Evolutionary conservation across 2,329 filamentous ascomycete species (phyloP).

Genomic region (Monilinia aucupariae): DNA sequence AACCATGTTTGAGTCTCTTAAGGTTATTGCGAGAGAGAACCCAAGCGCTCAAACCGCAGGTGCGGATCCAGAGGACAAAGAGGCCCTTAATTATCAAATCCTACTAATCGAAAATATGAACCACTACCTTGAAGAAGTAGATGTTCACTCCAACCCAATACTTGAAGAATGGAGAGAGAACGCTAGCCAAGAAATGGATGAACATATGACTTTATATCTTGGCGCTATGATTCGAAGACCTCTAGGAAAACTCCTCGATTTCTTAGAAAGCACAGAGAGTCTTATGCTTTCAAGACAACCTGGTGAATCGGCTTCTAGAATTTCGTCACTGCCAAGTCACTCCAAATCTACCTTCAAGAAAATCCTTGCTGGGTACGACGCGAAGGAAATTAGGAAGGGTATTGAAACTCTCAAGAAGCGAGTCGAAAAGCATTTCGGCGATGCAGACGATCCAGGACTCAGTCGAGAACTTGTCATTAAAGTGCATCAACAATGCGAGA

Average conservation of each 20-base stretch:
- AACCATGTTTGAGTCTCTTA: slow-evolving; percentile 94
- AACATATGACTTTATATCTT: slow-evolving; percentile 85
- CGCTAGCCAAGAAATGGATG: slow-evolving; percentile 70
- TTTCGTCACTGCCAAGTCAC: slow-evolving; percentile 78
- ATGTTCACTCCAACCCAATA: slow-evolving; percentile 65
- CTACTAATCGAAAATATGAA: slow-evolving; percentile 99
- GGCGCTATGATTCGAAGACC: slow-evolving; percentile 83
- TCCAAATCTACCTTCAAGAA: slow-evolving; percentile 81
- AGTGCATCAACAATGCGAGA: slow-evolving; percentile 56
- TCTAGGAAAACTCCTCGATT: slow-evolving; percentile 84
- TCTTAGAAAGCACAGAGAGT: slow-evolving; percentile 81
- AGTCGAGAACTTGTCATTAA: slow-evolving; percentile 49
- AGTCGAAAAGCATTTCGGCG: slow-evolving; percentile 95
- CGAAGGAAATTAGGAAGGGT: slow-evolving; percentile 81
- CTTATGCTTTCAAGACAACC: slow-evolving; percentile 53
- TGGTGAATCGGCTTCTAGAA: slow-evolving; percentile 54
- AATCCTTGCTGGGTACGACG: slow-evolving; percentile 71
- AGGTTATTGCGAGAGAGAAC: slow-evolving; percentile 79
- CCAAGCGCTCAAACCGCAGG: slow-evolving; percentile 44
- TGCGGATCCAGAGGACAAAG: slow-evolving; percentile 79
- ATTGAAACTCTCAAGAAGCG: slow-evolving; percentile 83
- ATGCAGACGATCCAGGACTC: slow-evolving; percentile 65
- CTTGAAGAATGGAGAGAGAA: slow-evolving; percentile 78
- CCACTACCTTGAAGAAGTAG: slow-evolving; percentile 89
- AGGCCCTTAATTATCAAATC: slow-evolving; percentile 95